A percentile compares a stretch with the other conserved stretches of the same genome.
Conservation (phyloP, 2,329 filamentous ascomycete genomes). For the Thermothelomyces thermophilus region DNA sequence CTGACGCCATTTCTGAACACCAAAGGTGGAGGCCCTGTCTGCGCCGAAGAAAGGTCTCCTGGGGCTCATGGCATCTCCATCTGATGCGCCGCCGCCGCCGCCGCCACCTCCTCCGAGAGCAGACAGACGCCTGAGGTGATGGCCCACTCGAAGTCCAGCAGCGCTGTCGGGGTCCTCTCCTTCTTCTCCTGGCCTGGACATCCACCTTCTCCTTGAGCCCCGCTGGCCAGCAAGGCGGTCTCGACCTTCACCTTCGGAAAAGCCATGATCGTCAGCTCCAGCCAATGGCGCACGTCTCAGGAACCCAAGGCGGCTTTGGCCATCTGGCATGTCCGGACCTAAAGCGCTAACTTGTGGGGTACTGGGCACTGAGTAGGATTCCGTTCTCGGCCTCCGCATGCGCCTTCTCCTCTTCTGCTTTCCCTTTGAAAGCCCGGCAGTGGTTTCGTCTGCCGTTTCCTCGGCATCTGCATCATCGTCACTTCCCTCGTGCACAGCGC, state of each 20-base stretch:
- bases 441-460: constrained; percentile 72
- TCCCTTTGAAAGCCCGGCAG: constrained; percentile 40
- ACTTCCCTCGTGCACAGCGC: constrained; percentile 50
- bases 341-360: constrained; percentile 47
- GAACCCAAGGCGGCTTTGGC: constrained; percentile 43
- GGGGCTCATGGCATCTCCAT: constrained; percentile 53
- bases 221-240: constrained; percentile 51
- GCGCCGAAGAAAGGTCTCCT: constrained; percentile 52
- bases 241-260: constrained; percentile 71
- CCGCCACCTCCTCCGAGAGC: constrained; percentile 52
- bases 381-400: constrained; percentile 46
- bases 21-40: constrained; percentile 65
- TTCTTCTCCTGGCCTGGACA: constrained; percentile 44
- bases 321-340: constrained; percentile 36
- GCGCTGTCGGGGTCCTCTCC: constrained; percentile 47
- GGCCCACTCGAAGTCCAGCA: constrained; percentile 51
- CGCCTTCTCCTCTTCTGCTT: constrained; percentile 57
- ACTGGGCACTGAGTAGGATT: constrained; percentile 58
- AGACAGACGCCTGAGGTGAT: constrained; percentile 61
- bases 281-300: constrained; percentile 62
- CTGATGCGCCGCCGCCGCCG: constrained; percentile 52
- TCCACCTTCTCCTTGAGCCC: constrained; percentile 55
- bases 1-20: constrained; percentile 83
- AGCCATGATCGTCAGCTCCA: constrained; percentile 52
- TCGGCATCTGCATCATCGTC: constrained; percentile 76